These are phyloP conservation scores for Garcileccinum viscosum DNA, from an alignment of 1,284 basidiomycete species.

Conservation along the genomic window DNA sequence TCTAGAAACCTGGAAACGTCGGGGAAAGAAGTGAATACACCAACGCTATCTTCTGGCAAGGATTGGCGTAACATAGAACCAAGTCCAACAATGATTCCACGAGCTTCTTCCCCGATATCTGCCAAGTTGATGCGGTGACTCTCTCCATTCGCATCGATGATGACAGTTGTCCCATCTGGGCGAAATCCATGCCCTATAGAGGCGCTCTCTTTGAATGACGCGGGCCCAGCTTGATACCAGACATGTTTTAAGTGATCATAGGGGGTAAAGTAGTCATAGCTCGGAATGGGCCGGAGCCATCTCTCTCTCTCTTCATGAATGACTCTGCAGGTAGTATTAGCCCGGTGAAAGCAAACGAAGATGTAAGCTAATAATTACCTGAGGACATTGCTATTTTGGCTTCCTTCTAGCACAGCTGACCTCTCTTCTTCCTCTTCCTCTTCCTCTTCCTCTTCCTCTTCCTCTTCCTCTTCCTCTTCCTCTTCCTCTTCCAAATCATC, in stretches of 20 bases:
- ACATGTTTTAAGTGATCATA: constrained; percentile 9
- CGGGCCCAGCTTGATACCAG: constrained; percentile 1
- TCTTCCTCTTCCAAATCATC: neutral
- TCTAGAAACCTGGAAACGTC: neutral
- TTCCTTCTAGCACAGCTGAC: neutral
- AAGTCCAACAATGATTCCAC: neutral
- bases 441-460: neutral
- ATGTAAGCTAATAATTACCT: neutral
- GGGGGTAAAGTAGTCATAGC: neutral
- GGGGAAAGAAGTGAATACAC: neutral
- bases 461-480: neutral
- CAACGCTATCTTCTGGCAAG: neutral
- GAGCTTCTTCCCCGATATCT: constrained; percentile 2
- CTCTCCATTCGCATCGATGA: neutral
- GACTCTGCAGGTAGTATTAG: neutral
- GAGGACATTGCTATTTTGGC: neutral
- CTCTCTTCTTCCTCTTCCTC: neutral
- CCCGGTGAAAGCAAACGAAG: neutral
- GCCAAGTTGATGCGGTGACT: neutral
- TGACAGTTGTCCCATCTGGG: neutral
- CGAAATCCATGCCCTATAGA: constrained; percentile 7
- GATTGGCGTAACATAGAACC: neutral
- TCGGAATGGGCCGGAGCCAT: constrained; percentile 1
- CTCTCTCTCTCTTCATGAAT: constrained; percentile 3
- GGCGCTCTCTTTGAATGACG: constrained; percentile 2